phyloP scores from a whole-genome alignment of 345 rosid genomes.

The Populus ilicifolia region DNA sequence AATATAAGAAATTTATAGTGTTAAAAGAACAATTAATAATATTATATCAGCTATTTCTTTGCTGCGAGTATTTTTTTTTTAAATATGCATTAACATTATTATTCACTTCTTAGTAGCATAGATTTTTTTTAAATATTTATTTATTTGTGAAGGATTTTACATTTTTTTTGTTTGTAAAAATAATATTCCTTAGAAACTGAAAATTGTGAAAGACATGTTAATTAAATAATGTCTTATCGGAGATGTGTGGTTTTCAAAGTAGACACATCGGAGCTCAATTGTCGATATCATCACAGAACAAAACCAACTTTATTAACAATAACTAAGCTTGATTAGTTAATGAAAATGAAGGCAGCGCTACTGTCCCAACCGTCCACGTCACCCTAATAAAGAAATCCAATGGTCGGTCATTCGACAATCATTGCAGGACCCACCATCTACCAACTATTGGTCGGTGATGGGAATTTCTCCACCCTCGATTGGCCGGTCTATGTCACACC shows the following conservation, averaged over 20 bases:
- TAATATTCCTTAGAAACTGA: too few relatives aligned
- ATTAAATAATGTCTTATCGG: too few relatives aligned
- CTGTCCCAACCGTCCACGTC: slow-evolving; percentile 28
- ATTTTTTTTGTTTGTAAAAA: too few relatives aligned
- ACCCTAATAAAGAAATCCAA: slow-evolving; percentile 33
- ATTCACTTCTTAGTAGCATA: too few relatives aligned
- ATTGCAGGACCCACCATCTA: slow-evolving; percentile 17
- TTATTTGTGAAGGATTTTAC: too few relatives aligned
- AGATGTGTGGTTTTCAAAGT: too few relatives aligned
- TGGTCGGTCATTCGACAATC: slow-evolving; percentile 47
- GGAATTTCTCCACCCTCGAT: slow-evolving; percentile 16
- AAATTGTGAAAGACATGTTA: background rate
- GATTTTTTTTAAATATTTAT: too few relatives aligned
- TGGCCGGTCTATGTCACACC: slow-evolving; percentile 23
- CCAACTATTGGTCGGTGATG: background rate
- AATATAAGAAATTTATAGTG: too few relatives aligned
- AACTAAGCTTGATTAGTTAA: slow-evolving; percentile 13
- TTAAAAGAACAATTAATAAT: too few relatives aligned
- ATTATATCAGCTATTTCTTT: too few relatives aligned
- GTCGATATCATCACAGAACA: background rate
- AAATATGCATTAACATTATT: too few relatives aligned
- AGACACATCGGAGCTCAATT: background rate
- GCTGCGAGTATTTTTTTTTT: too few relatives aligned
- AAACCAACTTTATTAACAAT: slow-evolving; percentile 3
- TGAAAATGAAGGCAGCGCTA: slow-evolving; percentile 19